Percentiles rank a stretch among this genome's conserved stretches.
Evolutionary conservation across 306 rosid genomes (phyloP).

Genomic region (Lagenaria siceraria): DNA sequence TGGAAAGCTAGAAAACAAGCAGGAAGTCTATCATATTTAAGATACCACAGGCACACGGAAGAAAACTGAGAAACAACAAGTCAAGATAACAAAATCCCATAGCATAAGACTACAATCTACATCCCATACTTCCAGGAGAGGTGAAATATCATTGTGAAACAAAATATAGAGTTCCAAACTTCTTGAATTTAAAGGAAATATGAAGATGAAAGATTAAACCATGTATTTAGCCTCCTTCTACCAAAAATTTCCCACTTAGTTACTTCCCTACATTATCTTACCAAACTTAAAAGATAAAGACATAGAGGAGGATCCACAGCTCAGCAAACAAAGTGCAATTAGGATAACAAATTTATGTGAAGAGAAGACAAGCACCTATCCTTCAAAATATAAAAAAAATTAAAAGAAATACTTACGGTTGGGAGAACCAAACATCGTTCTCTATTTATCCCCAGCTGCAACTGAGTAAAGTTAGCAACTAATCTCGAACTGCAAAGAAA

Average conservation of each 20-base stretch:
- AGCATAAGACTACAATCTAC: neutral
- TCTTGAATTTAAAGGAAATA: neutral
- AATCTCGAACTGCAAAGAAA: neutral
- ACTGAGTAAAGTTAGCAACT: neutral
- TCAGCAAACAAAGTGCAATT: neutral
- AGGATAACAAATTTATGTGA: neutral
- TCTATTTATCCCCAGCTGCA: neutral
- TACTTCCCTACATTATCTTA: neutral
- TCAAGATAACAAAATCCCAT: neutral
- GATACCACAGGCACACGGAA: neutral
- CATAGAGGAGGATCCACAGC: neutral
- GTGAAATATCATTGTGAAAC: neutral
- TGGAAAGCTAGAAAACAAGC: neutral
- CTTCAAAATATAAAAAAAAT: neutral
- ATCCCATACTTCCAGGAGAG: neutral
- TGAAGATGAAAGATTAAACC: neutral
- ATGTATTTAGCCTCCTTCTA: neutral
- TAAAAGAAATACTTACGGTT: slow-evolving; percentile 46
- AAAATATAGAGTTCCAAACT: neutral
- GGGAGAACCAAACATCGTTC: slow-evolving; percentile 61
- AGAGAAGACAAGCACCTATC: neutral
- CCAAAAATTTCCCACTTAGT: neutral
- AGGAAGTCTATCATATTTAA: neutral
- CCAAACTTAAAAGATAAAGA: neutral
- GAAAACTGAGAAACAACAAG: neutral